Conservation (phyloP, 2,329 filamentous ascomycete species). For the Colletotrichum australisinense region DNA sequence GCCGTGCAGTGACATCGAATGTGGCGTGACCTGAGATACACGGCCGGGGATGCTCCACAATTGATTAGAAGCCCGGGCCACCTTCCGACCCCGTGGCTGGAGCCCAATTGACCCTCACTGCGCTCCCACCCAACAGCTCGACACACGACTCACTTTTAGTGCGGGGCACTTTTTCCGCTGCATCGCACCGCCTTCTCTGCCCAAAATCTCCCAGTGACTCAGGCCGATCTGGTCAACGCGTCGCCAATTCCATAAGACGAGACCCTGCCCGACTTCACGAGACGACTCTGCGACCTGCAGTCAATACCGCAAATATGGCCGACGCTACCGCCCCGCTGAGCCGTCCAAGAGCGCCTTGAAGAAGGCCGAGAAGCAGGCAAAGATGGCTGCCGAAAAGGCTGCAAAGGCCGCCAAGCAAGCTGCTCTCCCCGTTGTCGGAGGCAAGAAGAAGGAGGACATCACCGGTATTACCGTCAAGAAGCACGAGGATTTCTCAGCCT, state of each 20-base stretch:
- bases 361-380: constrained; percentile 74
- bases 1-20: not conserved
- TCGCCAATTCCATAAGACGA: constrained; percentile 22
- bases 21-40: not conserved
- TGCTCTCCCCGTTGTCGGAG: constrained; percentile 62
- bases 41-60: not conserved
- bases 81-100: constrained; percentile 23
- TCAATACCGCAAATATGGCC: constrained; percentile 35
- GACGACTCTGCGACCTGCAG: constrained; percentile 26
- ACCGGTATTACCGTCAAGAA: constrained; percentile 92
- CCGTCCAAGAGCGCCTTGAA: constrained; percentile 73
- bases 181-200: constrained; percentile 32
- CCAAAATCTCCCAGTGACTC: constrained; percentile 35
- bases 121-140: constrained; percentile 27
- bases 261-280: constrained; percentile 3
- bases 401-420: constrained; percentile 71
- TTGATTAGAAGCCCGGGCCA: constrained; percentile 1
- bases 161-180: constrained; percentile 35
- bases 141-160: constrained; percentile 33
- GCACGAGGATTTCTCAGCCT: constrained; percentile 87
- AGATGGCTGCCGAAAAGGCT: constrained; percentile 70
- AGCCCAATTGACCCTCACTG: constrained; percentile 34
- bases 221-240: constrained; percentile 32
- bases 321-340: constrained; percentile 36
- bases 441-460: constrained; percentile 72